Conservation (phyloP, 495 filamentous ascomycete species). For the Aspergillus panamensis region DNA sequence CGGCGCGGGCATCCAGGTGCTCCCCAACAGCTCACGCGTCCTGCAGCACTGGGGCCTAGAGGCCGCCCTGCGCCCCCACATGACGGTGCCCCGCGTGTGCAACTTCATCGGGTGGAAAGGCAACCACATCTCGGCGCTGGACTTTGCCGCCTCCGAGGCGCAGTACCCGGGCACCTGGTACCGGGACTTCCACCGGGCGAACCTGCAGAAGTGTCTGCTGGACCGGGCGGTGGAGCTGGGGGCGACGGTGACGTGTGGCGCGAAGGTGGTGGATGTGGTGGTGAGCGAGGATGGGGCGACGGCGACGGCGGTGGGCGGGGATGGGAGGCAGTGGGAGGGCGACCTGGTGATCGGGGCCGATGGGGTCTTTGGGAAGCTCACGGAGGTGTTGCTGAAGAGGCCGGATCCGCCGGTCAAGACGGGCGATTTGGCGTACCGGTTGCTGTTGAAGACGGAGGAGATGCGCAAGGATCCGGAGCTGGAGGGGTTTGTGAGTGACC, state of each 20-base stretch:
- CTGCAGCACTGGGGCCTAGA: conserved; percentile 53
- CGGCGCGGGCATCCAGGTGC: conserved; percentile 52
- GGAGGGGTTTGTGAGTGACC: conserved; percentile 47
- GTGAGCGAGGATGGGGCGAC: conserved; percentile 22
- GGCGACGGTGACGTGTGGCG: conserved; percentile 41
- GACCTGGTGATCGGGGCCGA: conserved; percentile 59
- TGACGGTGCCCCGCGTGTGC: conserved; percentile 49
- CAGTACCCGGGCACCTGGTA: conserved; percentile 50
- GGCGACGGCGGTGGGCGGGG: conserved; percentile 27
- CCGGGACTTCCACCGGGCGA: conserved; percentile 59
- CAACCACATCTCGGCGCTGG: conserved; percentile 49
- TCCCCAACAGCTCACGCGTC: conserved; percentile 53
- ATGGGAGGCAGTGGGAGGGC: conserved; percentile 37
- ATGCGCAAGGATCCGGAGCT: conserved; percentile 49
- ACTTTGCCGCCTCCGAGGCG: conserved; percentile 43
- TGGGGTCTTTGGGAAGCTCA: conserved; percentile 50
- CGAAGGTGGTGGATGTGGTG: conserved; percentile 38
- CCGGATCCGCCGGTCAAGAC: conserved; percentile 50
- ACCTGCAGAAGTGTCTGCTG: conserved; percentile 51
- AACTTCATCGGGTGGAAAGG: conserved; percentile 52
- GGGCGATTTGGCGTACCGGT: conserved; percentile 64
- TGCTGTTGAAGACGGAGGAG: conserved; percentile 51
- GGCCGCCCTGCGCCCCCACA: conserved; percentile 45
- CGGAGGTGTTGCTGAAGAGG: conserved; percentile 36
- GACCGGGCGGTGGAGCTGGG: conserved; percentile 51